Evolutionary conservation across 106 monocot species (phyloP).

Genomic region (Phalaenopsis equestris): DNA sequence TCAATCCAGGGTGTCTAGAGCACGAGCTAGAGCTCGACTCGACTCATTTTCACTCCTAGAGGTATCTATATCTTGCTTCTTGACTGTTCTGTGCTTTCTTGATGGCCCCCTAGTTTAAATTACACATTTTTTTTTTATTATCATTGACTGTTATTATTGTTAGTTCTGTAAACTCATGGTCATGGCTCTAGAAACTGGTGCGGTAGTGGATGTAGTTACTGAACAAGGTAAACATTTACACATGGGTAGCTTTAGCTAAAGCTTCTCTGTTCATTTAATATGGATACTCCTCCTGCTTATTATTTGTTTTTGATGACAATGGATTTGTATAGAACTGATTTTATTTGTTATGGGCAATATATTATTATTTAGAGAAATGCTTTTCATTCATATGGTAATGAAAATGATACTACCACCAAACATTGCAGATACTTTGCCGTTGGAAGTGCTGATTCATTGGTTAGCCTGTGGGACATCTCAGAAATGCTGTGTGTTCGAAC

Average conservation of each 20-base stretch:
- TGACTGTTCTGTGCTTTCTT: background rate
- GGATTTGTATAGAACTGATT: background rate
- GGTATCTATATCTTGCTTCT: background rate
- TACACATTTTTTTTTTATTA: background rate
- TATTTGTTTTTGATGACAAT: background rate
- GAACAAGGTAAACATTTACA: background rate
- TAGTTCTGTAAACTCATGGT: background rate
- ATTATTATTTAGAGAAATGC: background rate
- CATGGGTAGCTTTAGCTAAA: background rate
- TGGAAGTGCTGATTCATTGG: conserved; percentile 98
- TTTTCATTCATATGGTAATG: background rate
- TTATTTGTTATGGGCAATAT: background rate
- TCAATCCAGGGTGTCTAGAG: too few relatives aligned
- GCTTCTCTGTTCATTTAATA: background rate
- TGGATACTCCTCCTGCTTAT: background rate
- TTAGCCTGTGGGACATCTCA: conserved; percentile 85
- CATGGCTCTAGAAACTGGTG: background rate
- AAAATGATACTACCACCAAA: background rate
- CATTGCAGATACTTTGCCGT: conserved; percentile 91
- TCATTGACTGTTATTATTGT: background rate
- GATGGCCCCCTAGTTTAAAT: background rate
- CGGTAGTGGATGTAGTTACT: background rate
- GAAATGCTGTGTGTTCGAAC: conserved; percentile 91
- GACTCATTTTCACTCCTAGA: too few relatives aligned
- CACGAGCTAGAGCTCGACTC: too few relatives aligned